phyloP scores from a whole-genome alignment of 495 filamentous ascomycete species.

The Trypethelium eluteriae region DNA sequence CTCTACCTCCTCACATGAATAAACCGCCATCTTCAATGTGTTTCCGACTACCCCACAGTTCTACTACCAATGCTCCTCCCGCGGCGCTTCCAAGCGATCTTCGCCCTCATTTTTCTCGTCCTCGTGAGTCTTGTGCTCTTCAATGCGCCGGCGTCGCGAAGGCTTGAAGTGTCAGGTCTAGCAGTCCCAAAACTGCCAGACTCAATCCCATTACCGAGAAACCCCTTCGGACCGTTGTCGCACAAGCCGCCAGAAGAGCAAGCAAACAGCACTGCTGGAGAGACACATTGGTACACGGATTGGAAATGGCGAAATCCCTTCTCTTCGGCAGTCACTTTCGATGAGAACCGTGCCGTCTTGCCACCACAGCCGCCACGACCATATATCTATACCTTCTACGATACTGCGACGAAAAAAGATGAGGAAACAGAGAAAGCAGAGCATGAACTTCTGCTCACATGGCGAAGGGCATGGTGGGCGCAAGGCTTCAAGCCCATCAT shows the following conservation, averaged over 20 bases:
- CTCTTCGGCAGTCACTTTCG: constrained; percentile 73
- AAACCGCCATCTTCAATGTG: neutral
- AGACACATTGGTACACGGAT: constrained; percentile 76
- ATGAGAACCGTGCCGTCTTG: constrained; percentile 79
- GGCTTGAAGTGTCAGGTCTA: neutral
- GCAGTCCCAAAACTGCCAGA: constrained; percentile 38
- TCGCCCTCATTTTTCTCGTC: neutral
- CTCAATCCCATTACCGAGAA: constrained; percentile 25
- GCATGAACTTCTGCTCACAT: constrained; percentile 69
- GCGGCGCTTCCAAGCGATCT: constrained; percentile 3
- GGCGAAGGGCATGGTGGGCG: constrained; percentile 91
- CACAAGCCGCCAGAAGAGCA: constrained; percentile 63
- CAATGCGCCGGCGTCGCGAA: neutral
- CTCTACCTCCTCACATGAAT: neutral
- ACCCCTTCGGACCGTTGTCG: constrained; percentile 56
- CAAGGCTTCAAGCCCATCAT: constrained; percentile 84
- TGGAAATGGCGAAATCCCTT: constrained; percentile 88
- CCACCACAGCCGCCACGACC: constrained; percentile 66
- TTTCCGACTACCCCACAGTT: neutral
- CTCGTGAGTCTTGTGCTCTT: neutral
- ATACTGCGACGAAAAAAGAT: constrained; percentile 56
- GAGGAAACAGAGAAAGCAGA: constrained; percentile 59
- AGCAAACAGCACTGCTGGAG: constrained; percentile 68
- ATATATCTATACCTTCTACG: constrained; percentile 90
- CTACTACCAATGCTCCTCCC: neutral